Evolutionary conservation across 257 asterid genomes (phyloP).

Genomic region (Solanum piurae): DNA sequence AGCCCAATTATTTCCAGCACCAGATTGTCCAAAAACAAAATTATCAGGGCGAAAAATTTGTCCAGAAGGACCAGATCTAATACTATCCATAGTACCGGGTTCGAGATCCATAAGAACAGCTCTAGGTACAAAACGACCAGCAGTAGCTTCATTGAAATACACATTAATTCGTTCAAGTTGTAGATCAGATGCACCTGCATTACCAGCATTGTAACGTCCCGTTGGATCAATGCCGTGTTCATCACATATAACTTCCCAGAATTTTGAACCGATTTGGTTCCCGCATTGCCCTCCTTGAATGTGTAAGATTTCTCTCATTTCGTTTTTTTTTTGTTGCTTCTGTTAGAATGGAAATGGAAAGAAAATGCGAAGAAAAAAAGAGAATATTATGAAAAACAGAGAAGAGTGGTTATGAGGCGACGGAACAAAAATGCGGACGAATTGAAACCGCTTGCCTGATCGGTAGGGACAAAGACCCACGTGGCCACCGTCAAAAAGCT

Average conservation of each 20-base stretch:
- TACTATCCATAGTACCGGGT: neutral
- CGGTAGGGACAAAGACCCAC: neutral
- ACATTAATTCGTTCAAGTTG: constrained; percentile 1
- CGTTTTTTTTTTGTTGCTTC: neutral
- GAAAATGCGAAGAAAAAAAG: neutral
- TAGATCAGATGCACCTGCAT: neutral
- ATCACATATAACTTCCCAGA: neutral
- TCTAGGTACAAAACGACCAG: constrained; percentile 1
- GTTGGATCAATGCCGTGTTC: neutral
- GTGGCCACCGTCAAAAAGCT: neutral
- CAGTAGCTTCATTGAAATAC: constrained; percentile 1
- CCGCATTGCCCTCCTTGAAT: constrained; percentile 8
- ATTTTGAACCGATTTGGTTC: constrained; percentile 5
- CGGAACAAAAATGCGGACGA: neutral
- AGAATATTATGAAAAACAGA: neutral
- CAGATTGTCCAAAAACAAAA: constrained; percentile 2
- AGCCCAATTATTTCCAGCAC: constrained; percentile 3
- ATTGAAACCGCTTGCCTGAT: neutral
- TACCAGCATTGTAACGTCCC: neutral
- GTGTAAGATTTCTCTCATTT: constrained; percentile 7
- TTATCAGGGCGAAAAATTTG: neutral
- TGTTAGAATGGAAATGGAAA: neutral
- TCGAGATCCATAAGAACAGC: neutral
- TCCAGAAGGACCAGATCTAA: neutral
- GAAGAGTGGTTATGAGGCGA: neutral